Percentiles rank a stretch among this genome's conserved stretches.
Evolutionary conservation across 345 rosid species (phyloP).

Genomic region (Eucalyptus fibrosa): DNA sequence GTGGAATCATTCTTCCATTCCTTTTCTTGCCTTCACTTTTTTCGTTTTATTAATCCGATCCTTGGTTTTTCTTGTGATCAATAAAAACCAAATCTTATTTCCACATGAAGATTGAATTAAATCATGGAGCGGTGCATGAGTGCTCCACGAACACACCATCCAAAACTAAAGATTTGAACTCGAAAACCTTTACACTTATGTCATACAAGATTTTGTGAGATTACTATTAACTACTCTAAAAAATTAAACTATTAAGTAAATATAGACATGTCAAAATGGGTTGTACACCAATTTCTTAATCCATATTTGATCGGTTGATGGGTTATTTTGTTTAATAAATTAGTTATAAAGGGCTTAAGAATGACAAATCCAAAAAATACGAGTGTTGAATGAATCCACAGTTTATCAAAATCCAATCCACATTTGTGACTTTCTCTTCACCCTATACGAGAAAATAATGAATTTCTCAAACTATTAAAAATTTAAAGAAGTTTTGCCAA

Average conservation of each 20-base stretch:
- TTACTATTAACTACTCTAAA: neutral
- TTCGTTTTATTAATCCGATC: neutral
- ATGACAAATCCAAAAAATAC: neutral
- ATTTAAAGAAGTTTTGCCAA: neutral
- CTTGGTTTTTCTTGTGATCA: neutral
- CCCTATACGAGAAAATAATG: neutral
- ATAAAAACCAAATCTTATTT: neutral
- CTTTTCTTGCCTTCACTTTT: neutral
- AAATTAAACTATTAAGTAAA: too few relatives aligned
- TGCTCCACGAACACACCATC: neutral
- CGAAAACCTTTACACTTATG: neutral
- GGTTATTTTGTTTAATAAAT: too few relatives aligned
- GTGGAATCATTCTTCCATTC: neutral
- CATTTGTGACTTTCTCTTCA: neutral
- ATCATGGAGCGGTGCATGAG: neutral
- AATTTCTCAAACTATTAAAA: neutral
- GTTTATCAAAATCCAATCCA: rapidly evolving
- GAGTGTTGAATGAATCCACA: neutral
- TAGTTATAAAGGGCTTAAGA: too few relatives aligned
- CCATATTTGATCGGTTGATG: neutral
- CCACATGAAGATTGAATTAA: neutral
- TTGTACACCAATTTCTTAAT: neutral
- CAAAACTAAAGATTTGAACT: neutral
- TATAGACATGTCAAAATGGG: neutral
- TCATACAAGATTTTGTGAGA: rapidly evolving